phyloP scores from a whole-genome alignment of 176 grass and related monocot species.

The Oryza glumipatula region DNA sequence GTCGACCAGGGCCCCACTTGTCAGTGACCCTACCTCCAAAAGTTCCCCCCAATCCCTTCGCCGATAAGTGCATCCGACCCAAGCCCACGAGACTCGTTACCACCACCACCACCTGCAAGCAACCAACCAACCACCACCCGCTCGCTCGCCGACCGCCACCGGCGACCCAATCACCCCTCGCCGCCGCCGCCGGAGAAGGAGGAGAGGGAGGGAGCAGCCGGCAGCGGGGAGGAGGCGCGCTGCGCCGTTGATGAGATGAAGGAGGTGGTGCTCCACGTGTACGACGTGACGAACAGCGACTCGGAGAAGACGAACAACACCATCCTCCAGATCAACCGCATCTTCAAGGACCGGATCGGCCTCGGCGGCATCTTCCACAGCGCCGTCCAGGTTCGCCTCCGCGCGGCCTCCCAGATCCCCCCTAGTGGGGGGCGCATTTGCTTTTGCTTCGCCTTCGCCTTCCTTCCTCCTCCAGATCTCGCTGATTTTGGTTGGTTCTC shows the following conservation, averaged over 20 bases:
- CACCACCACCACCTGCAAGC: conserved; percentile 30
- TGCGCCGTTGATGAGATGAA: conserved; percentile 54
- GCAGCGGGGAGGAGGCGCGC: background rate
- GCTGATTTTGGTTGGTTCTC: conserved; percentile 5
- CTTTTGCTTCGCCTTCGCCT: background rate
- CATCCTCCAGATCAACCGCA: conserved; percentile 98
- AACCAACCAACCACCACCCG: background rate
- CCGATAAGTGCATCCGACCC: conserved; percentile 21
- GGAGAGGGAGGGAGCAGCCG: background rate
- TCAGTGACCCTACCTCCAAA: background rate
- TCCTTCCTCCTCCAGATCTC: conserved; percentile 36
- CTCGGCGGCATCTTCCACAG: conserved; percentile 99
- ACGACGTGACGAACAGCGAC: conserved; percentile 96
- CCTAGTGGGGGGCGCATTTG: conserved; percentile 10
- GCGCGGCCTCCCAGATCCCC: conserved; percentile 11
- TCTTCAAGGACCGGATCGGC: conserved; percentile 99
- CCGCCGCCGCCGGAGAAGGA: conserved; percentile 2
- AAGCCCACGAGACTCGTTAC: background rate
- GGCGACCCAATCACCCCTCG: background rate
- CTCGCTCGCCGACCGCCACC: conserved; percentile 12
- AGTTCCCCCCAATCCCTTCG: conserved; percentile 10
- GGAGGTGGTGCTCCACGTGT: conserved; percentile 97
- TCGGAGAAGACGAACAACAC: conserved; percentile 98
- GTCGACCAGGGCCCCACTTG: background rate
- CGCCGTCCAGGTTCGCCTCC: conserved; percentile 75